A percentile compares a stretch with the other conserved stretches of the same genome.
These are phyloP conservation scores for Dendrobium catenatum DNA, from an alignment of 106 monocot species.

Conservation along the genomic window DNA sequence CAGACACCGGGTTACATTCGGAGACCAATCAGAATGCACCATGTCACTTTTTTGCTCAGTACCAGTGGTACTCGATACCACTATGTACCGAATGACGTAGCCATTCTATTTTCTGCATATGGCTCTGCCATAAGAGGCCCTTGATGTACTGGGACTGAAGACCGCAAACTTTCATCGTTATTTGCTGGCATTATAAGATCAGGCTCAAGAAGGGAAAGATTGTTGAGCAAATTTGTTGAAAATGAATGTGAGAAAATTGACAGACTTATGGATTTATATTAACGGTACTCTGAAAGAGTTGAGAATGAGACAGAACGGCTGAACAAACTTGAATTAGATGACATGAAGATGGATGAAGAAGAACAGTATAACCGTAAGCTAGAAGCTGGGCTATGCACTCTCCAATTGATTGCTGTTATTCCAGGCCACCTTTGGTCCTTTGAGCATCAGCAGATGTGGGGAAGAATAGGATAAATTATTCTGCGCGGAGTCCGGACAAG, in stretches of 20 bases:
- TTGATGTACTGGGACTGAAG: too few relatives aligned
- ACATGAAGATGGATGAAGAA: conserved; percentile 97
- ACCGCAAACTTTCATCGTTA: too few relatives aligned
- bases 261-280: conserved; percentile 87
- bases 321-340: conserved; percentile 75
- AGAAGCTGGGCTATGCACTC: conserved; percentile 91
- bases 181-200: too few relatives aligned
- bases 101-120: too few relatives aligned
- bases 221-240: conserved; percentile 95
- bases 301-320: conserved; percentile 66
- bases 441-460: conserved; percentile 71
- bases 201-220: conserved; percentile 87
- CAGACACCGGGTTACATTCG: too few relatives aligned
- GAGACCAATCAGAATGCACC: too few relatives aligned
- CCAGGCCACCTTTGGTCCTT: conserved; percentile 87
- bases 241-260: conserved; percentile 98
- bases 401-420: conserved; percentile 87
- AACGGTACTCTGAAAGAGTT: conserved; percentile 84
- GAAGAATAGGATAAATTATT: conserved; percentile 34
- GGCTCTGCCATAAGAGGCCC: too few relatives aligned
- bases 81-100: too few relatives aligned
- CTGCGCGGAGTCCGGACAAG: too few relatives aligned
- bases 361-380: conserved; percentile 86
- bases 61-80: too few relatives aligned
- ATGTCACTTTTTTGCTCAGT: too few relatives aligned